A percentile compares a stretch with the other conserved stretches of the same genome.
phyloP scores from a whole-genome alignment of 306 rosid species.

The Fragaria vesca region DNA sequence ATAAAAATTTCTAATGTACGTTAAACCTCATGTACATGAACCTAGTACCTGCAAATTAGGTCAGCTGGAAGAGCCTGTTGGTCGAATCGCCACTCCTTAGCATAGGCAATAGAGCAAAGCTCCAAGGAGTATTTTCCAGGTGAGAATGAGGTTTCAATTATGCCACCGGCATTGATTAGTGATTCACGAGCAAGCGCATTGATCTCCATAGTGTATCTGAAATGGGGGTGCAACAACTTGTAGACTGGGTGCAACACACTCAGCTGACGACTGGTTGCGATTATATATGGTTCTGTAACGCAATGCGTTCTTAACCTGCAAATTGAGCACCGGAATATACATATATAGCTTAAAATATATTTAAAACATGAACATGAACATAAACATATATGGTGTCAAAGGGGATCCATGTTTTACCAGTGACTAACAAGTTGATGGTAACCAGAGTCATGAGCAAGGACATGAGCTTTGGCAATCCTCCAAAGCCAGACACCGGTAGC shows the following conservation, averaged over 20 bases:
- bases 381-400: background rate
- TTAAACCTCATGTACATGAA: background rate
- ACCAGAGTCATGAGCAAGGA: constrained; percentile 81
- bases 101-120: constrained; percentile 62
- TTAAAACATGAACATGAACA: background rate
- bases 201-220: constrained; percentile 89
- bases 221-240: constrained; percentile 74
- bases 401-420: constrained; percentile 42
- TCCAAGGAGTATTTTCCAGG: constrained; percentile 51
- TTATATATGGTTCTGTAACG: constrained; percentile 70
- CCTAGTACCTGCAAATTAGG: constrained; percentile 55
- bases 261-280: constrained; percentile 74
- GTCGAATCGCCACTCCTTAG: constrained; percentile 65
- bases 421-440: constrained; percentile 83
- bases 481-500: constrained; percentile 80
- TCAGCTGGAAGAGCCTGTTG: constrained; percentile 67
- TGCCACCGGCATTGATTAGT: constrained; percentile 56
- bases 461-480: constrained; percentile 86
- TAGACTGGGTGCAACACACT: constrained; percentile 86
- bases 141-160: constrained; percentile 52
- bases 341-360: no score
- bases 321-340: background rate
- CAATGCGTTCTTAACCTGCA: constrained; percentile 84
- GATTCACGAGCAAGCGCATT: constrained; percentile 75
- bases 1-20: no score